phyloP scores from a whole-genome alignment of 176 grass and related monocot genomes.

The Pontederia paniculata region DNA sequence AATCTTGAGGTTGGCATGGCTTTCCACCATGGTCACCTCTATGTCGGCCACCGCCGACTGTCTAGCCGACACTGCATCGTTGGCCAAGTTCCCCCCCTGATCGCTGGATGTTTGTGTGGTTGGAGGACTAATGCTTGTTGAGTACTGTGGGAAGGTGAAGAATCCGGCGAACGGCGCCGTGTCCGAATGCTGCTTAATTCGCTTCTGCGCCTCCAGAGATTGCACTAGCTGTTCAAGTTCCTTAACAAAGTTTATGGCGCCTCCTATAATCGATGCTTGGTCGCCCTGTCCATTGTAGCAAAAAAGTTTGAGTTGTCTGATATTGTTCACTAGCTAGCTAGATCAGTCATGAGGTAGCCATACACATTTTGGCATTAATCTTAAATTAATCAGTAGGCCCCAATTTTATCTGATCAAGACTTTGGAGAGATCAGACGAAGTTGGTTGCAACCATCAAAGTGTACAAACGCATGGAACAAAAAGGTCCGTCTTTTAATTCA shows the following conservation, averaged over 20 bases:
- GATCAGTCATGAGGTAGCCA: background rate
- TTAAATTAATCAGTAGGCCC: too few relatives aligned
- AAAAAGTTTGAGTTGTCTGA: background rate
- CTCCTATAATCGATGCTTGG: conserved; percentile 16
- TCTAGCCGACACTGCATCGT: background rate
- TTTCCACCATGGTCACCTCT: conserved; percentile 20
- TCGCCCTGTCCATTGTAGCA: background rate
- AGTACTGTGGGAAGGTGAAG: conserved; percentile 18
- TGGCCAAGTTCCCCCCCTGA: background rate
- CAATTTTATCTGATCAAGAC: too few relatives aligned
- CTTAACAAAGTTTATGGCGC: conserved; percentile 18
- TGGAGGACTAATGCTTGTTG: background rate
- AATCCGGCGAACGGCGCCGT: conserved; percentile 6
- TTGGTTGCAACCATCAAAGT: too few relatives aligned
- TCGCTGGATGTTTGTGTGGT: background rate
- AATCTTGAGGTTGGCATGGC: conserved; percentile 12
- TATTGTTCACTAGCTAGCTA: background rate
- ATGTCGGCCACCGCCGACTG: background rate
- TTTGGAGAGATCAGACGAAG: too few relatives aligned
- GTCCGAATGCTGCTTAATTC: conserved; percentile 1
- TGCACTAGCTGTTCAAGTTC: conserved; percentile 13
- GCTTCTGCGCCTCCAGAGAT: background rate
- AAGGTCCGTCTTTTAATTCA: too few relatives aligned
- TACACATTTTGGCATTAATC: background rate
- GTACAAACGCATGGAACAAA: too few relatives aligned